Base-by-base conservation (phyloP, 2,329 filamentous ascomycete species). In the Fusarium circinatum region DNA sequence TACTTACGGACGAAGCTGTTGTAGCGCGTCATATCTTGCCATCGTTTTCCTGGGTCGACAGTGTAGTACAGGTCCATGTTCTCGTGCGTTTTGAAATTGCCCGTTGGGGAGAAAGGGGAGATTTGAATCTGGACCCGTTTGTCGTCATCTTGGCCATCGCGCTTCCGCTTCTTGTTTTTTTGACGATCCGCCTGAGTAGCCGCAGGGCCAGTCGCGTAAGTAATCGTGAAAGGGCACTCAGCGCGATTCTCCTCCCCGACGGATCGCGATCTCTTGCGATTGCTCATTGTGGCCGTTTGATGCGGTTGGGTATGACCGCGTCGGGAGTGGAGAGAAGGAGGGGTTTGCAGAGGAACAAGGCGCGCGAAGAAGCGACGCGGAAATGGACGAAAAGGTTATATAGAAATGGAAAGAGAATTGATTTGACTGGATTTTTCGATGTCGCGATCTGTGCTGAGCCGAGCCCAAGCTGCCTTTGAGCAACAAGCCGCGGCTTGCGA, bases 1-100 rank as follows among this genome's bases (percentile, higher is more conserved):
- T 65, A 88, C 88, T 82, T 84, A 90, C 88, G 81, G 67, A 90
- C 87, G 70, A 90, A 90, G 79, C 88, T 90, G 70, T 89, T 90
- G 77, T 90, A 90, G 59, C 87, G 83, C 65, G 88, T 89, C 88
- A 90, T 90, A 57, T 88, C 86, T 32, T 84, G 82, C 88, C 88
- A 90, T 75, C 83, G 83, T 78, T 86, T 85, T 32, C 84, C 82
- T 8, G 88, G 88, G 60, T 86, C 84, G 38, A 90, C 85, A 30
- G 84, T 83, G 72, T 89, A 90, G 76, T 87, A 83, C 17, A 89
- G 80, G 69, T 89, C 87, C 86, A 90, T 85, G 34, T 84, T 87
- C 70, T 87, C 85, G 75, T 86, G 81, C 1, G 84, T 85, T 76
- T 86, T 88, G 81, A 90, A 89, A 74, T 84, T 86, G 77, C 88